phyloP scores from a whole-genome alignment of 1,284 basidiomycete species.

The Trametes sp. region DNA sequence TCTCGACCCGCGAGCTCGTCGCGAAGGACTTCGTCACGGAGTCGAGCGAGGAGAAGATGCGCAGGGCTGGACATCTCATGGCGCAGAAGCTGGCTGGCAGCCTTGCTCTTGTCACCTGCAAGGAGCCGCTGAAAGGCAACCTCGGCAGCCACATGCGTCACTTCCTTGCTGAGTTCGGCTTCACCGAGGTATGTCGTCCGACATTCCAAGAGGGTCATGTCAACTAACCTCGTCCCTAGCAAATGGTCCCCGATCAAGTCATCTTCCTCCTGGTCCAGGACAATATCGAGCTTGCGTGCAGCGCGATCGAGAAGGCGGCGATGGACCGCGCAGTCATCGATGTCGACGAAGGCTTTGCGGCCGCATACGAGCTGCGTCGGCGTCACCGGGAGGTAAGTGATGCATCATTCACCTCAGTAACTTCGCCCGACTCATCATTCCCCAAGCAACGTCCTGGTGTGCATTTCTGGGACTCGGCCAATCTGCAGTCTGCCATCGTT shows the following conservation, averaged over 20 bases:
- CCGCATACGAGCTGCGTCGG: constrained; percentile 85
- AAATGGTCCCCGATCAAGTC: constrained; percentile 73
- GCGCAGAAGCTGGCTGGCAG: constrained; percentile 97
- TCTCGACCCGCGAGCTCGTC: constrained; percentile 96
- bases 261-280: constrained; percentile 89
- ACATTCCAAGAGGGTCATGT: not conserved
- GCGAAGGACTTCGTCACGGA: constrained; percentile 98
- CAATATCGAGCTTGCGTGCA: constrained; percentile 94
- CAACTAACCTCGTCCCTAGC: constrained; percentile 35
- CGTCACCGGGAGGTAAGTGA: constrained; percentile 84
- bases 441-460: constrained; percentile 69
- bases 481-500: constrained; percentile 78
- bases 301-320: constrained; percentile 96
- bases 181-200: constrained; percentile 69
- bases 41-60: constrained; percentile 88
- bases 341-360: constrained; percentile 89
- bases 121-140: constrained; percentile 95
- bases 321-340: constrained; percentile 98
- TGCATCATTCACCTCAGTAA: not conserved
- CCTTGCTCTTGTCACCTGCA: constrained; percentile 97
- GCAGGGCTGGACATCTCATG: constrained; percentile 95
- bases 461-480: constrained; percentile 88
- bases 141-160: constrained; percentile 90
- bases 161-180: constrained; percentile 85
- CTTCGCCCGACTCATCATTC: not conserved